Conservation (phyloP, 1,284 basidiomycete species). For the Sparassis latifolia region DNA sequence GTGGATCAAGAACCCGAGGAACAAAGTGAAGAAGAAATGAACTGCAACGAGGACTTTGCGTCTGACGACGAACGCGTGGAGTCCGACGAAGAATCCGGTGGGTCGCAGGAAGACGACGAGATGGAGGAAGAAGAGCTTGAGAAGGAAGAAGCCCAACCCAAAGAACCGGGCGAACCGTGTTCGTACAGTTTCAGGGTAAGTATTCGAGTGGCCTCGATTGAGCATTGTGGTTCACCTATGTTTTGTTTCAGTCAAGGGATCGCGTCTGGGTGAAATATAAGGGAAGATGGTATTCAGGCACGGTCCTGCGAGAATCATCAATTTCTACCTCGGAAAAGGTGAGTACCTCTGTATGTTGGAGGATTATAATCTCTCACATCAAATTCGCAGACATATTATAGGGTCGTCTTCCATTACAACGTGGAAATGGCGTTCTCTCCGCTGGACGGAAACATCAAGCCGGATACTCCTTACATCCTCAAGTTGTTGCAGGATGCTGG, state of each 20-base stretch:
- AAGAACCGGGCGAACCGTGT: background rate
- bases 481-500: background rate
- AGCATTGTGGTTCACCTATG: background rate
- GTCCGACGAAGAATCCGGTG: background rate
- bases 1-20: too few species aligned
- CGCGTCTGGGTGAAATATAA: constrained; percentile 2
- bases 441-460: constrained; percentile 5
- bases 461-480: constrained; percentile 3
- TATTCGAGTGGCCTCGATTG: too few species aligned
- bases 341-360: too few species aligned
- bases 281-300: constrained; percentile 3
- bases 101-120: background rate
- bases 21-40: too few species aligned
- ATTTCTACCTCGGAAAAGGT: too few species aligned
- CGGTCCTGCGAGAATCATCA: background rate
- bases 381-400: too few species aligned
- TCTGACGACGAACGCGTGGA: background rate
- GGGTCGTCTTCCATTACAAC: background rate
- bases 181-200: constrained; percentile 2
- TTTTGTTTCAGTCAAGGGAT: constrained; percentile 1
- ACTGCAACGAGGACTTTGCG: too few species aligned
- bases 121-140: background rate
- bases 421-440: constrained; percentile 1
- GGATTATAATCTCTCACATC: too few species aligned
- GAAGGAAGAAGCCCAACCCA: background rate